Evolutionary conservation across 2,329 filamentous ascomycete genomes (phyloP).

Genomic region (Grosmannia clavigera): DNA sequence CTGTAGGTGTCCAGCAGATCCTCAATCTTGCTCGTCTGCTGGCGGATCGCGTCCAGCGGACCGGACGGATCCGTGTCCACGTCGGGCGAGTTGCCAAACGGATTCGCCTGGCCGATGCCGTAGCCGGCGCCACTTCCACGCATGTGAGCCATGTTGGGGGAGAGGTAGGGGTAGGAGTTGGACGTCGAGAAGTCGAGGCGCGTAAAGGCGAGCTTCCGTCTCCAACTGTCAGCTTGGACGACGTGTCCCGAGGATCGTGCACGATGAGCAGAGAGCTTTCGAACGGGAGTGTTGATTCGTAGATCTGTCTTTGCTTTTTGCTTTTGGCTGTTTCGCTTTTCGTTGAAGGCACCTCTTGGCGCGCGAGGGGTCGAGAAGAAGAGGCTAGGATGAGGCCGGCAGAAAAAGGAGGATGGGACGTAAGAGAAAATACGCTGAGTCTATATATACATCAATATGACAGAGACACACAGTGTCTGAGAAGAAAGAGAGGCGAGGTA

Average conservation of each 20-base stretch:
- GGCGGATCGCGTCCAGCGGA: slow-evolving; percentile 76
- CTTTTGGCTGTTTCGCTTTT: no score
- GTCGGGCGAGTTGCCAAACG: slow-evolving; percentile 47
- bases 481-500: background rate
- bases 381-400: background rate
- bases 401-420: background rate
- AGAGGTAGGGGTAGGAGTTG: background rate
- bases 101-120: slow-evolving; percentile 64
- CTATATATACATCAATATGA: background rate
- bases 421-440: background rate
- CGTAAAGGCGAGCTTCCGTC: no score
- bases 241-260: background rate
- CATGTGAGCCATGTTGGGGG: slow-evolving; percentile 29
- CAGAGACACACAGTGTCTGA: background rate
- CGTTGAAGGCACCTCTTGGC: background rate
- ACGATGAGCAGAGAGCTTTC: no score
- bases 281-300: no score
- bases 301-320: no score
- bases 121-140: slow-evolving; percentile 71
- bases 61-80: slow-evolving; percentile 52
- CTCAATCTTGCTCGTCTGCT: slow-evolving; percentile 97
- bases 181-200: background rate
- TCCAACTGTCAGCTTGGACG: background rate
- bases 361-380: background rate
- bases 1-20: slow-evolving; percentile 77